Evolutionary conservation across 768 basidiomycete species (phyloP).

Genomic region (Psilocybe azurescens): DNA sequence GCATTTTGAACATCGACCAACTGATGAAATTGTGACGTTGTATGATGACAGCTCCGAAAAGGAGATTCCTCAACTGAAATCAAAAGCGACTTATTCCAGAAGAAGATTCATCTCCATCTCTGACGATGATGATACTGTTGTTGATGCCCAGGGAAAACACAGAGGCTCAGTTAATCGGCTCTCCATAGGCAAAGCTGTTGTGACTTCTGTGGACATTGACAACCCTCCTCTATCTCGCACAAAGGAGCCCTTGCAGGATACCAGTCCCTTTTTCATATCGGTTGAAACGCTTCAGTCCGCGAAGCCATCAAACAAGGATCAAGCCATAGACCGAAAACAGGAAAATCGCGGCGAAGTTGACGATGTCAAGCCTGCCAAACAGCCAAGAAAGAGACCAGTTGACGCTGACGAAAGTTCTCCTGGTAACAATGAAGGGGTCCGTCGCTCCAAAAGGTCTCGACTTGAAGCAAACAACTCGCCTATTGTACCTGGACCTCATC

Average conservation of each 20-base stretch:
- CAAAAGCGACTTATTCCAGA: slow-evolving; percentile 5
- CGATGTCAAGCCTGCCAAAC: neutral
- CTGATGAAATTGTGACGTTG: slow-evolving; percentile 1
- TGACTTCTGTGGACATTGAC: neutral
- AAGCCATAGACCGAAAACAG: neutral
- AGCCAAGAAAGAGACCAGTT: neutral
- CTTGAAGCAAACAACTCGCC: neutral
- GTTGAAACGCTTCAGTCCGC: neutral
- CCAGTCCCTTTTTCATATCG: too few species aligned
- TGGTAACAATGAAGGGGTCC: neutral
- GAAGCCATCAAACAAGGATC: neutral
- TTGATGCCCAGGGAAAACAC: neutral
- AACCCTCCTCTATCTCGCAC: too few species aligned
- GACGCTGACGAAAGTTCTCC: neutral
- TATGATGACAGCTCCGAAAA: slow-evolving; percentile 2
- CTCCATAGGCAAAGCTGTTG: neutral
- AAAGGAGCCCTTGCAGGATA: too few species aligned
- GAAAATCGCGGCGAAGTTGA: neutral
- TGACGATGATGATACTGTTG: slow-evolving; percentile 15
- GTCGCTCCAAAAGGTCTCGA: neutral
- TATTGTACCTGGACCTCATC: neutral
- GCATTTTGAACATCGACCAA: neutral
- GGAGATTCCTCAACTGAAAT: neutral
- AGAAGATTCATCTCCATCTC: slow-evolving; percentile 15
- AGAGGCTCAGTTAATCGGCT: neutral